These are phyloP conservation scores for Aechmea fasciata DNA, from an alignment of 176 grass and related monocot genomes.

Conservation along the genomic window DNA sequence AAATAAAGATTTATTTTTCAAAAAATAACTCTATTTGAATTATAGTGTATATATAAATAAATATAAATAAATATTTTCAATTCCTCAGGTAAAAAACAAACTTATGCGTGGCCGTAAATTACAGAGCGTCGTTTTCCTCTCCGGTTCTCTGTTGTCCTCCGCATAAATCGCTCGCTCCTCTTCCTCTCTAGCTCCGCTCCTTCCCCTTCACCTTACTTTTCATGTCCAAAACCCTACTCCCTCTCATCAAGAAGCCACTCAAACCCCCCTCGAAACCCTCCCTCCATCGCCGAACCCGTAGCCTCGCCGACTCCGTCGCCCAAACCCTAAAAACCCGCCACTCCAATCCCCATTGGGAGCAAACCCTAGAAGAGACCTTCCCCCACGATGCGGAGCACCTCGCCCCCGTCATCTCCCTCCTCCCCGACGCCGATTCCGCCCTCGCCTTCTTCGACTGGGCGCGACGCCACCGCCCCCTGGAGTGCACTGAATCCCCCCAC, in stretches of 20 bases:
- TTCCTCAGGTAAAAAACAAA: too few relatives aligned
- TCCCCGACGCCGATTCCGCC: constrained; percentile 23
- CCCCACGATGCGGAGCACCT: constrained; percentile 1
- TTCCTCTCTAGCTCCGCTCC: not conserved
- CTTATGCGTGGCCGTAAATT: too few relatives aligned
- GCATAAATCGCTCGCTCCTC: too few relatives aligned
- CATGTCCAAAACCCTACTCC: constrained; percentile 20
- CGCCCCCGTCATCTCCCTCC: constrained; percentile 7
- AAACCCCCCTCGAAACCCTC: constrained; percentile 2
- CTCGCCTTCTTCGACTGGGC: constrained; percentile 26
- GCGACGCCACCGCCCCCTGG: not conserved
- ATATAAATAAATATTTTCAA: too few relatives aligned
- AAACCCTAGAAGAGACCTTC: constrained; percentile 14
- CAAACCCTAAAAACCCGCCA: constrained; percentile 10
- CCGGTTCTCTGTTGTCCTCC: not conserved
- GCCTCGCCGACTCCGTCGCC: constrained; percentile 17
- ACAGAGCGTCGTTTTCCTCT: not conserved
- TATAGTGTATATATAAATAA: too few relatives aligned
- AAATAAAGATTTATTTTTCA: too few relatives aligned
- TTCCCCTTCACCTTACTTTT: not conserved
- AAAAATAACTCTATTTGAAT: too few relatives aligned
- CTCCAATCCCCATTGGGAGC: constrained; percentile 22
- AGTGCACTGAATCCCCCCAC: not conserved
- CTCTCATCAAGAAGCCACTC: constrained; percentile 19
- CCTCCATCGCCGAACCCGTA: not conserved